Conservation (phyloP, 2,329 filamentous ascomycete species). For the Ophiobolus disseminans region DNA sequence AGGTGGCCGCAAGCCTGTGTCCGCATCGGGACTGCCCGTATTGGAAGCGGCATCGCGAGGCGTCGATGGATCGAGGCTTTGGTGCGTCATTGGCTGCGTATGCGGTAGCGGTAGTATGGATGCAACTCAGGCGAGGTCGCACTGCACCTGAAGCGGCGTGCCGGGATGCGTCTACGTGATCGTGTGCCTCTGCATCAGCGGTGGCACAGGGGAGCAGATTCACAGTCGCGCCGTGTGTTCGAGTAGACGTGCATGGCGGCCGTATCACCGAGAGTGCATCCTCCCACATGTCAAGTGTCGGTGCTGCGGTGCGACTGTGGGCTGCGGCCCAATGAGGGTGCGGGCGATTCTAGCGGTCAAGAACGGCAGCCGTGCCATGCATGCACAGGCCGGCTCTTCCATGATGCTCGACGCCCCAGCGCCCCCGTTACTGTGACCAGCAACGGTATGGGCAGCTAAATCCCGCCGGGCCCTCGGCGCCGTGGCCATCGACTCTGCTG, state of each 20-base stretch:
- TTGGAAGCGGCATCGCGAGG: no score
- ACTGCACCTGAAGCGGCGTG: slow-evolving; percentile 7
- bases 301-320: slow-evolving; percentile 6
- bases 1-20: neutral
- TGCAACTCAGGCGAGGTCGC: slow-evolving; percentile 21
- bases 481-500: slow-evolving; percentile 11
- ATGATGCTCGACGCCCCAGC: slow-evolving; percentile 17
- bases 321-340: slow-evolving; percentile 16
- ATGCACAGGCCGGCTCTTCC: slow-evolving; percentile 10
- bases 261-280: slow-evolving; percentile 5
- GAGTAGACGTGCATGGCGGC: neutral
- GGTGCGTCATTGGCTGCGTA: slow-evolving; percentile 22
- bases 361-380: slow-evolving; percentile 16
- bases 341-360: slow-evolving; percentile 23
- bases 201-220: neutral
- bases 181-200: neutral
- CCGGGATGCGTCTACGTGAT: neutral
- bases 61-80: slow-evolving; percentile 8
- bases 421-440: slow-evolving; percentile 26
- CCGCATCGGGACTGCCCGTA: neutral
- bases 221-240: neutral
- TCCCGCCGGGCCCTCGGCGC: slow-evolving; percentile 29
- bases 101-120: neutral
- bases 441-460: slow-evolving; percentile 31
- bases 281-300: slow-evolving; percentile 16